Base-by-base conservation (phyloP, 306 rosid genomes). In the Sicyos edulis region DNA sequence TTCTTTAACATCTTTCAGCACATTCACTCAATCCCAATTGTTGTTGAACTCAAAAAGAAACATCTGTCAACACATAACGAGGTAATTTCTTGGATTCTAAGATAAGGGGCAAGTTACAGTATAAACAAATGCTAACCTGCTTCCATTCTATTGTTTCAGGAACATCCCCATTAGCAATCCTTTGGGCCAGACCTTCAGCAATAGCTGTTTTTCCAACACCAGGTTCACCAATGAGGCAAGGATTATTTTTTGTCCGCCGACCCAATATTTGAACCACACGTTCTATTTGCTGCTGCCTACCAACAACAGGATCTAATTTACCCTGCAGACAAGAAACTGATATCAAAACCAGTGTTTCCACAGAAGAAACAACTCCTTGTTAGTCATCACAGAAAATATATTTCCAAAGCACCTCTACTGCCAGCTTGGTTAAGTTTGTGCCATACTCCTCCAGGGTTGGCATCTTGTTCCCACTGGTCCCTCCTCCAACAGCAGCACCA, bases 151-250 rank as follows among this genome's bases (percentile, higher is more conserved):
- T 84, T 40, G 97, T 93, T 86, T 93, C 98, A 51, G 97, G 98
- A 68, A 93, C 98, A 83, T 93, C 97, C 55, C 97, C 96, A 67
- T 29, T 88, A 37, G 97, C 84, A 82, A 93, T 93, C 59, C 97
- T 80, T 73, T 93, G 98, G 61, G 96, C 98, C 80, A 93, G 97
- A 45, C 97, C 98, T 78, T 93, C 98, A 5, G 96, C 97, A 32
- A 93, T 90, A 50, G 98, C 98, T 19, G 98, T 90, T 86, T 93
- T 93, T 21, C 98, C 97, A 55, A 93, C 98, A 54, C 98, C 98
- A 76, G 98, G 98, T 75, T 93, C 98, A 40, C 98, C 97, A 80
- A 93, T 85, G 60, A 93, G 96, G 71, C 98, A 90, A 1, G 98
- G 98, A 73, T 93, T 93, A 55, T 92, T 92, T 78, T 92, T 92